Conservation (phyloP, 805 yeast species). For the Candida piceae region DNA sequence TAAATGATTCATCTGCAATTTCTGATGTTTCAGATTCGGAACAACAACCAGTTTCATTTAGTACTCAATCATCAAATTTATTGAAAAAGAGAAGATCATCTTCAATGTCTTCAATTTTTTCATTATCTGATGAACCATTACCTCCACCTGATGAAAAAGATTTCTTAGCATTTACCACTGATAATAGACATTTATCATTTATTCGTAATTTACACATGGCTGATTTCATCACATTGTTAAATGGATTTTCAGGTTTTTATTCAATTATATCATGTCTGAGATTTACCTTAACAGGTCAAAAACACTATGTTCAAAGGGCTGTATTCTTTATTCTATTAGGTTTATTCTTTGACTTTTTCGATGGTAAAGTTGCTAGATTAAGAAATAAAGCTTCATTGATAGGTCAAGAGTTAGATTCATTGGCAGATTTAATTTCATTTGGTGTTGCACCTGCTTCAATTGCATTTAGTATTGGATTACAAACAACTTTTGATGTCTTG, state of each 20-base stretch:
- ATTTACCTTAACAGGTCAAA: conserved; percentile 64
- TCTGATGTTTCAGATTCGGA: conserved; percentile 23
- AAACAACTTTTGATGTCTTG: conserved; percentile 74
- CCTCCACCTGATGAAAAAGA: conserved; percentile 78
- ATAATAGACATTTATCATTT: conserved; percentile 80
- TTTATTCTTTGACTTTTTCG: conserved; percentile 91
- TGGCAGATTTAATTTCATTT: conserved; percentile 91
- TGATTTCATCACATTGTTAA: conserved; percentile 89
- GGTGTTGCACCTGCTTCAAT: conserved; percentile 94
- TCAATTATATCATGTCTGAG: conserved; percentile 82
- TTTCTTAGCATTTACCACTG: conserved; percentile 74
- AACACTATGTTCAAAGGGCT: conserved; percentile 78
- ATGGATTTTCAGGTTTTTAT: conserved; percentile 92
- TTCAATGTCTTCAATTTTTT: conserved; percentile 40
- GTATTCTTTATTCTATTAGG: conserved; percentile 86
- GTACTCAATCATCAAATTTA: neutral
- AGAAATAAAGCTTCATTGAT: conserved; percentile 86
- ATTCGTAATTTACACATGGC: conserved; percentile 89
- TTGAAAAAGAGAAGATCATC: conserved; percentile 27
- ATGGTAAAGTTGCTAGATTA: conserved; percentile 94
- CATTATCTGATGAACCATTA: conserved; percentile 50
- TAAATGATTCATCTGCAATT: conserved; percentile 14
- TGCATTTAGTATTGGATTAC: conserved; percentile 88
- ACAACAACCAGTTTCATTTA: conserved; percentile 6
- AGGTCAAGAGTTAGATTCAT: conserved; percentile 96